Percentiles rank a stretch among this genome's conserved stretches.
Conservation (phyloP, 148 eudicot species). For the Gaultheria prostrata region DNA sequence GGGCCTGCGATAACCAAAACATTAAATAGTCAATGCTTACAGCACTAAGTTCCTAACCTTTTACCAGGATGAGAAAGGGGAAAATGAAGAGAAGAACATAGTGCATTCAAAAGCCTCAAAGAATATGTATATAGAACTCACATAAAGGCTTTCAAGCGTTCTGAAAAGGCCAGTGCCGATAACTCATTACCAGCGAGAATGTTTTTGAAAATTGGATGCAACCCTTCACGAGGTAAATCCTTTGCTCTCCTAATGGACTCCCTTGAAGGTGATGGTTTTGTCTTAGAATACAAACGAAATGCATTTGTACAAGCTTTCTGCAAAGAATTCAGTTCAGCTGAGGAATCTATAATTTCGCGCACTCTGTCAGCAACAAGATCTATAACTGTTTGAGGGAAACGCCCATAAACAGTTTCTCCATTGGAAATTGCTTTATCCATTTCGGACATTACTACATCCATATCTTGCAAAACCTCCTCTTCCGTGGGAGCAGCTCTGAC, state of each 20-base stretch:
- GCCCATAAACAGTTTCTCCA: conserved; percentile 83
- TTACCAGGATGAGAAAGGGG: background rate
- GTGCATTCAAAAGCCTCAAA: background rate
- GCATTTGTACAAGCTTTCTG: conserved; percentile 61
- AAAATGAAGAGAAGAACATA: conserved; percentile 2
- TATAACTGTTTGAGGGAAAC: conserved; percentile 79
- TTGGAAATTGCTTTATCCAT: conserved; percentile 66
- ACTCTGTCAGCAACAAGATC: conserved; percentile 85
- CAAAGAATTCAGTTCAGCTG: conserved; percentile 61
- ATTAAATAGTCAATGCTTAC: conserved; percentile 3
- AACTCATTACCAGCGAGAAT: conserved; percentile 63
- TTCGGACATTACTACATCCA: conserved; percentile 47
- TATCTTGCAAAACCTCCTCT: conserved; percentile 72
- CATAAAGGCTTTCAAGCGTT: conserved; percentile 84
- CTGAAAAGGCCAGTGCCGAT: conserved; percentile 80
- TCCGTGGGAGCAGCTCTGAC: conserved; percentile 88
- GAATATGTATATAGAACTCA: conserved; percentile 11
- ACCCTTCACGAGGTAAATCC: conserved; percentile 74
- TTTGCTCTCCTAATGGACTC: conserved; percentile 86
- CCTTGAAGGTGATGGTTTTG: conserved; percentile 71
- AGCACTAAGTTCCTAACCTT: background rate
- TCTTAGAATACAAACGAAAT: conserved; percentile 56
- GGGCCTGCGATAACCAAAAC: conserved; percentile 52
- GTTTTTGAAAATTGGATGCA: conserved; percentile 83
- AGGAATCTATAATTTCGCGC: conserved; percentile 69